Evolutionary conservation across 805 yeast species (phyloP), one percentile per base, ranked within the genome.

Genomic region (Phaffomyces thermotolerans): DNA sequence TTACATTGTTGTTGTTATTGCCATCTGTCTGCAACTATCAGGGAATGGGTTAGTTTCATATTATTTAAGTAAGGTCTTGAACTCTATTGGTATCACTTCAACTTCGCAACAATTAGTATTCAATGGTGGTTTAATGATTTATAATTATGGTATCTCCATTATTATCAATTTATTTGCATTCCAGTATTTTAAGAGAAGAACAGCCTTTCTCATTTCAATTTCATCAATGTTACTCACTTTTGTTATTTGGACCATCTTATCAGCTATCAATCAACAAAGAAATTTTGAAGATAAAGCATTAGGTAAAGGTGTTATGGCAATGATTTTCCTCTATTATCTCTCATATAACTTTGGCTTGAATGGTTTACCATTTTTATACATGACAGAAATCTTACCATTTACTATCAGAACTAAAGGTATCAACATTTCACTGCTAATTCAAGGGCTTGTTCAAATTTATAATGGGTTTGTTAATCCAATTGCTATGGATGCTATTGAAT

Each of bases 1-100:
- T 52, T 56, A 62, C 44, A 50, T 69, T 48, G 44, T 59, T 35
- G 22, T 52, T 30, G 52, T 60, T 49, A 55, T 65, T 17, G 66
- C 65, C 24, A 44, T 56, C 22, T 52, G 66, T 48, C 63, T 63
- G 67, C 75, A 30, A 30, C 13, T 30, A 30, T 30, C 32, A 14
- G 32, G 32, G 12, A 30, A 30, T n/a, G 32, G 32, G 12, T 30
- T 30, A n/a, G 32, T 30, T 30, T 30, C 32, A 13, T 30, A 14
- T 30, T 30, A 30, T 8, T 60, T 74, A 47, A 63, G 63, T 46
- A 63, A 66, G 48, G 81, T 76, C 8, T 66, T 76, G 50, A 56
- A 59, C 43, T 68, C 76, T 15, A 73, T 76, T 55, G 80, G 81
- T 45, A 73, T 76, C 51, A 71, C 73, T 40, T 64, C 60, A 15